Evolutionary conservation across 2,329 filamentous ascomycete genomes (phyloP), one percentile per base, ranked within the genome.

Genomic region (Penicillium italicum): DNA sequence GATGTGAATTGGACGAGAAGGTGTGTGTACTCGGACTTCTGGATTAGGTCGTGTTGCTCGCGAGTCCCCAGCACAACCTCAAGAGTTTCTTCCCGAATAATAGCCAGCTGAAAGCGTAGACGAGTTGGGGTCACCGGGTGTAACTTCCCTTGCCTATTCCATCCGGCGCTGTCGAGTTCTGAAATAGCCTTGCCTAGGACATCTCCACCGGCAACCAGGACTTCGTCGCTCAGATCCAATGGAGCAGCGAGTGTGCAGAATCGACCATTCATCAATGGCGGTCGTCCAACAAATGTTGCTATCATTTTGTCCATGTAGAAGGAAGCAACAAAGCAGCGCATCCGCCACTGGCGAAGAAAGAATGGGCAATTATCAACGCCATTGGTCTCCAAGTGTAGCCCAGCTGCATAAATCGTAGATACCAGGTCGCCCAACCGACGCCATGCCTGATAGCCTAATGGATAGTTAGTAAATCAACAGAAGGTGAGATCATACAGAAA

Each of bases 261-360:
- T 37, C 72, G 70, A 36, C 73, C 68, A n/a, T 71, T 72, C 37
- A 81, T 74, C 2, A 78, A 70, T 3, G 78, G 77, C 4, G 79
- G 79, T 2, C 79, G 72, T 4, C 79, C 79, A n/a, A 80, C 72
- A 50, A 81, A 81, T 1, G 79, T 76, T 1, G 78, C 74, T 8
- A 80, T 64, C 38, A 73, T 76, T 53, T 80, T 81, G 53, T 81
- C 79, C 5, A 73, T 74, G 7, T 74, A 75, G 51, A 79, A 81
- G 6, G 72, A 70, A 1, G 73, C 69, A 5, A 73, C 74, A 55
- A 80, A 79, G 6, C 72, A 72, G 2, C 67, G 65, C 52, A 70
- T 69, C 24, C 77, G 68, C 50, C 79, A 69, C 43, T 78, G 69
- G 0, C 62, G 65, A 1, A 80, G 63, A n/a, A 78, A 79, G 1